Evolutionary conservation across 805 yeast species (phyloP).

Genomic region (Jamesozyma piceae): DNA sequence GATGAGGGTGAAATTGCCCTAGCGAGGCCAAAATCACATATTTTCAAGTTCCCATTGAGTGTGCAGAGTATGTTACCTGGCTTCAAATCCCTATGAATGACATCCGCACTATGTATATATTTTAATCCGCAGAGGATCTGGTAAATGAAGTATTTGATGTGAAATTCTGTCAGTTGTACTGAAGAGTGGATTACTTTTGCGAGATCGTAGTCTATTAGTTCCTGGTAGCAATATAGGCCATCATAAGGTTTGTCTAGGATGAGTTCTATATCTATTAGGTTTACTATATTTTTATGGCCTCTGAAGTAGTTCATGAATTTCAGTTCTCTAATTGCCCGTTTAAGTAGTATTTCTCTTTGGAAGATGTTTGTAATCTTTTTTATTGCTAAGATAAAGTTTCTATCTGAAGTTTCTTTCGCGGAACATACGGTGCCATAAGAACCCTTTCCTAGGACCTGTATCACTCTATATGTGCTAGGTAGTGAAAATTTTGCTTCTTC

Average conservation of each 20-base stretch:
- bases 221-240: constrained; percentile 86
- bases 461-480: constrained; percentile 50
- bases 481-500: constrained; percentile 53
- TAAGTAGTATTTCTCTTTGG: constrained; percentile 53
- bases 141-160: constrained; percentile 63
- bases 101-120: constrained; percentile 86
- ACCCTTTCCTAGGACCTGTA: constrained; percentile 64
- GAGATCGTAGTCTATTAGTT: constrained; percentile 71
- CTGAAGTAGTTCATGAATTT: constrained; percentile 70
- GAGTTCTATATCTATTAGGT: constrained; percentile 64
- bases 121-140: constrained; percentile 81
- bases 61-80: constrained; percentile 84
- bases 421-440: constrained; percentile 82
- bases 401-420: constrained; percentile 35
- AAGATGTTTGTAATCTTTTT: constrained; percentile 72
- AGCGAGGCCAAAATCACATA: constrained; percentile 91
- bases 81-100: constrained; percentile 84
- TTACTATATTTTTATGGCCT: constrained; percentile 79
- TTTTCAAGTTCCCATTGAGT: constrained; percentile 63
- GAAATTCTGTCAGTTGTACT: constrained; percentile 75
- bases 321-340: constrained; percentile 77
- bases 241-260: constrained; percentile 59
- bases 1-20: constrained; percentile 44
- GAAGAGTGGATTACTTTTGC: constrained; percentile 71
- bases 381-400: constrained; percentile 45